phyloP scores from a whole-genome alignment of 345 rosid genomes.

The Syzygium aromaticum region DNA sequence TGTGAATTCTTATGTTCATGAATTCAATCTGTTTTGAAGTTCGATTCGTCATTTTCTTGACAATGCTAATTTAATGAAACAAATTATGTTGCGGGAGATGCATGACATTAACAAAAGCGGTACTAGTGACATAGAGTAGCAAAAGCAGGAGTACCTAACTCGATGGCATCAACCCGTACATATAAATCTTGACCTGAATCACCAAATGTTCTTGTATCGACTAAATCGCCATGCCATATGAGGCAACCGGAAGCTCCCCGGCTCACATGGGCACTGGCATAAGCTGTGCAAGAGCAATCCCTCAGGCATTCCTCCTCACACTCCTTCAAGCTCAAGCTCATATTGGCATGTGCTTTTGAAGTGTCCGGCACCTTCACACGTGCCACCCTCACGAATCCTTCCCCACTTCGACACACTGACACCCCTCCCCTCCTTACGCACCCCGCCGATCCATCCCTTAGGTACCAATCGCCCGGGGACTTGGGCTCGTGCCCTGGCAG shows the following conservation, averaged over 20 bases:
- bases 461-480: conserved; percentile 25
- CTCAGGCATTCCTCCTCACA: conserved; percentile 32
- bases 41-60: background rate
- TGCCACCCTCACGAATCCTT: conserved; percentile 43
- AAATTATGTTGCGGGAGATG: background rate
- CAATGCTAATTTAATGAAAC: background rate
- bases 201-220: conserved; percentile 29
- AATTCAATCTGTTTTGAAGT: background rate
- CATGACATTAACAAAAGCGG: background rate
- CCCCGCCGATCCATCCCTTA: conserved; percentile 39
- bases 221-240: conserved; percentile 34
- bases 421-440: conserved; percentile 25
- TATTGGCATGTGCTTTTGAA: conserved; percentile 17
- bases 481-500: conserved; percentile 58
- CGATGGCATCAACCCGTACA: conserved; percentile 33
- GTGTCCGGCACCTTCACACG: conserved; percentile 46
- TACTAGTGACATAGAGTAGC: background rate
- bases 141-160: conserved; percentile 26
- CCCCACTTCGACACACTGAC: conserved; percentile 21
- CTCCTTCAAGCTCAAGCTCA: conserved; percentile 24
- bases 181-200: conserved; percentile 38
- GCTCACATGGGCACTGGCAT: conserved; percentile 29
- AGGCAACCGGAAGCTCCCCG: conserved; percentile 43
- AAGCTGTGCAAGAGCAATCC: conserved; percentile 52
- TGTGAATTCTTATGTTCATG: background rate